These are phyloP conservation scores for Echinochloa phyllopogon DNA, from an alignment of 176 grass and related monocot species.

Conservation along the genomic window DNA sequence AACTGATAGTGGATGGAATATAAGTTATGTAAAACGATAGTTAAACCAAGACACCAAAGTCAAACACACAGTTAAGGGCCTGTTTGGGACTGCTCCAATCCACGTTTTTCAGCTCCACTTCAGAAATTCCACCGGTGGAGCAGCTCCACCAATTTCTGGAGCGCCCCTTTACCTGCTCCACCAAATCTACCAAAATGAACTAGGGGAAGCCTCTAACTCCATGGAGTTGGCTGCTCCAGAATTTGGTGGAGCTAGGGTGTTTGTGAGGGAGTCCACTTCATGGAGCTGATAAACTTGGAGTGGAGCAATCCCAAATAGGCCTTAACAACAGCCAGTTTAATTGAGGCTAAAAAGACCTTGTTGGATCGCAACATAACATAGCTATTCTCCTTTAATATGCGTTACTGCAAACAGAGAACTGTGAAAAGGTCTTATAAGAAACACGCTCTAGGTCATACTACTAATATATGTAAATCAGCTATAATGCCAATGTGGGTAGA, in stretches of 20 bases:
- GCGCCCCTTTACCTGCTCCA: too few relatives aligned
- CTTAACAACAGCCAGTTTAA: background rate
- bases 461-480: background rate
- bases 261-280: background rate
- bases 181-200: too few relatives aligned
- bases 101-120: too few relatives aligned
- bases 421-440: background rate
- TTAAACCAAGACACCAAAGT: conserved; percentile 15
- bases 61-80: conserved; percentile 3
- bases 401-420: background rate
- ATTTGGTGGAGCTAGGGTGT: background rate
- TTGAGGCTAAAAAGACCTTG: conserved; percentile 4
- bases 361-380: background rate
- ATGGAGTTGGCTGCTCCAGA: too few relatives aligned
- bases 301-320: background rate
- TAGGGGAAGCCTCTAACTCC: too few relatives aligned
- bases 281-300: background rate
- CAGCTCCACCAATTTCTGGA: too few relatives aligned
- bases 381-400: background rate
- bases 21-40: conserved; percentile 14
- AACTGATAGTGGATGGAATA: background rate
- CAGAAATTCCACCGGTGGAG: too few relatives aligned
- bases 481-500: background rate
- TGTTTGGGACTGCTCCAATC: too few relatives aligned
- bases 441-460: background rate